A percentile compares a stretch with the other conserved stretches of the same genome.
Conservation (phyloP, 176 grass and related monocot species). For the barley (Hordeum vulgare) region DNA sequence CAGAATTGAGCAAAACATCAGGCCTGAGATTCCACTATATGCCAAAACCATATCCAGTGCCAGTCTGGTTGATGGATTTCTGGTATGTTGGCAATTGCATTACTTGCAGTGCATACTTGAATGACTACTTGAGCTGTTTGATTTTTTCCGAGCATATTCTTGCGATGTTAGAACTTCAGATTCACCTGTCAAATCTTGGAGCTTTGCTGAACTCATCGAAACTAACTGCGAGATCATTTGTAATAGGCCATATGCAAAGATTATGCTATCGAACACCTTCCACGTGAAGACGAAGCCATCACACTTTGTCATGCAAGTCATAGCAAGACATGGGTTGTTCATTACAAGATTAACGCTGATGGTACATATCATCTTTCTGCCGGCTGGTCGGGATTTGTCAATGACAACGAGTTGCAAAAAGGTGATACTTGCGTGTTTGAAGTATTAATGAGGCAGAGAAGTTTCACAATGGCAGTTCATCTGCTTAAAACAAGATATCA, state of each 20-base stretch:
- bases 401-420: constrained; percentile 1
- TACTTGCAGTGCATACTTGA: not conserved
- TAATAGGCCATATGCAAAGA: constrained; percentile 8
- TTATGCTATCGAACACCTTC: constrained; percentile 21
- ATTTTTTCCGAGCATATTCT: not conserved
- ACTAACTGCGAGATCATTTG: not conserved
- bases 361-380: not conserved
- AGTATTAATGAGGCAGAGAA: not conserved
- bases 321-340: not conserved
- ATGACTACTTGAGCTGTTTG: not conserved
- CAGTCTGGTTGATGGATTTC: not conserved
- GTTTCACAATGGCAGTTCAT: constrained; percentile 15
- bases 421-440: constrained; percentile 27
- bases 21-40: not conserved
- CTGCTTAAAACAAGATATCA: not conserved
- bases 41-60: not conserved
- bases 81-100: not conserved
- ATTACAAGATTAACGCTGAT: not conserved
- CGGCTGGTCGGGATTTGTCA: constrained; percentile 15
- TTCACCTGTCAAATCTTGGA: not conserved
- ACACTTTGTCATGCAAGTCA: not conserved
- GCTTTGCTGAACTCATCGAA: not conserved
- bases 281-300: not conserved
- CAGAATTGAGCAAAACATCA: not conserved
- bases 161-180: not conserved